Percentiles rank a stretch among this genome's conserved stretches.
Conservation (phyloP, 2,329 filamentous ascomycete genomes). For the Alternaria sp. region DNA sequence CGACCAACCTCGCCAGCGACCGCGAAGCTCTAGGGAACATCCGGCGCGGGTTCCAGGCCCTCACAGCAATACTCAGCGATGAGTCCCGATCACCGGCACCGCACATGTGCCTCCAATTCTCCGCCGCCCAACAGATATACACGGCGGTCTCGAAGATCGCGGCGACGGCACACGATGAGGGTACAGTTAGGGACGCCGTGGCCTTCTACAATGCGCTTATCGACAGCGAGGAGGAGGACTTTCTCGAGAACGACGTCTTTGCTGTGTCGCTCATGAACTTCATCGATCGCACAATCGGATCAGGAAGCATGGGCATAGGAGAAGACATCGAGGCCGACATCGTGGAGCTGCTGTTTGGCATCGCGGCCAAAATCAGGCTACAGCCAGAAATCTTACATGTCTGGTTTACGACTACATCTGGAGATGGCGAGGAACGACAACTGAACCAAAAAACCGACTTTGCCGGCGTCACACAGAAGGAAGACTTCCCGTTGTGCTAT, state of each 20-base stretch:
- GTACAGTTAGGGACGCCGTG: constrained; percentile 84
- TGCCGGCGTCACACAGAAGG: constrained; percentile 82
- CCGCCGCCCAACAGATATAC: constrained; percentile 86
- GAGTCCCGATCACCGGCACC: constrained; percentile 88
- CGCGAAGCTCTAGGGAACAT: constrained; percentile 61
- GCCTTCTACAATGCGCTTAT: constrained; percentile 89
- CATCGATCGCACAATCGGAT: constrained; percentile 77
- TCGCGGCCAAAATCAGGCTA: constrained; percentile 93
- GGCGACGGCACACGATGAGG: constrained; percentile 82
- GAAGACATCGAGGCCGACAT: constrained; percentile 86
- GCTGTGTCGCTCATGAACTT: constrained; percentile 87
- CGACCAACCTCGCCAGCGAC: constrained; percentile 61
- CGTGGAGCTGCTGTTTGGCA: constrained; percentile 92
- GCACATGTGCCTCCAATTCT: constrained; percentile 90
- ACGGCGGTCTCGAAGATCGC: constrained; percentile 89
- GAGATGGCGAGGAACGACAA: constrained; percentile 52
- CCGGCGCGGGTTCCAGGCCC: constrained; percentile 62
- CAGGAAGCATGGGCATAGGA: constrained; percentile 75
- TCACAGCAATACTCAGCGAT: constrained; percentile 78
- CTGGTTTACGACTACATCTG: constrained; percentile 76
- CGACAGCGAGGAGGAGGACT: constrained; percentile 95
- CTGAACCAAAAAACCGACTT: constrained; percentile 71
- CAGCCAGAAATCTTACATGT: constrained; percentile 85
- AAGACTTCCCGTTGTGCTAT: constrained; percentile 96
- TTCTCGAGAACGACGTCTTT: constrained; percentile 86